phyloP scores from a whole-genome alignment of 1,284 basidiomycete species.

The Termitomyces sp. region DNA sequence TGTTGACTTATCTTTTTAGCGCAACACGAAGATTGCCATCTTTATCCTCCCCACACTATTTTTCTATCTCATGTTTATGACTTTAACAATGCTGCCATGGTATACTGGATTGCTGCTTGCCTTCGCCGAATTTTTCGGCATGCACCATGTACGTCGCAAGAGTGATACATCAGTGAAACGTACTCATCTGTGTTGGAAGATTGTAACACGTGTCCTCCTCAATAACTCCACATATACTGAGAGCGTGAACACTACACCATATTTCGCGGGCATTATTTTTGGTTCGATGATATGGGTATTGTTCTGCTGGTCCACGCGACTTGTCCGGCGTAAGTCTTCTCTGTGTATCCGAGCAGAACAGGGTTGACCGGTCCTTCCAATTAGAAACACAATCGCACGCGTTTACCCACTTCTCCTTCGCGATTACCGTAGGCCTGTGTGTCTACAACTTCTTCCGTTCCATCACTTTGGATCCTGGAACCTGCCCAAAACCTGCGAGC shows the following conservation, averaged over 20 bases:
- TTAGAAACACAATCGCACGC: conserved; percentile 73
- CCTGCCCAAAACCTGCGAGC: conserved; percentile 73
- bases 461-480: conserved; percentile 87
- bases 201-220: conserved; percentile 78
- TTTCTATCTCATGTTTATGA: conserved; percentile 80
- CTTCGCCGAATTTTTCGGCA: conserved; percentile 81
- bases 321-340: conserved; percentile 55
- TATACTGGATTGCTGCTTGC: conserved; percentile 84
- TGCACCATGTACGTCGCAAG: conserved; percentile 75
- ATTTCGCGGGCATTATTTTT: conserved; percentile 88
- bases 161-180: conserved; percentile 8
- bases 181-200: conserved; percentile 35
- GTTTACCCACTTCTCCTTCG: conserved; percentile 73
- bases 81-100: conserved; percentile 80
- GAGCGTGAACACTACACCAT: conserved; percentile 75
- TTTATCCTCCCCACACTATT: conserved; percentile 77
- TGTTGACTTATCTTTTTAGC: conserved; percentile 33
- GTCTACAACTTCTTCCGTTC: conserved; percentile 88
- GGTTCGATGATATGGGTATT: conserved; percentile 86
- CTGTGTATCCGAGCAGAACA: not conserved
- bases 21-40: conserved; percentile 79
- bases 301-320: conserved; percentile 75
- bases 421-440: conserved; percentile 68
- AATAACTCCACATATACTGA: conserved; percentile 76
- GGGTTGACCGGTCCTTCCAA: not conserved